Conservation (phyloP, 768 basidiomycete genomes). For the Trametes punicea region DNA sequence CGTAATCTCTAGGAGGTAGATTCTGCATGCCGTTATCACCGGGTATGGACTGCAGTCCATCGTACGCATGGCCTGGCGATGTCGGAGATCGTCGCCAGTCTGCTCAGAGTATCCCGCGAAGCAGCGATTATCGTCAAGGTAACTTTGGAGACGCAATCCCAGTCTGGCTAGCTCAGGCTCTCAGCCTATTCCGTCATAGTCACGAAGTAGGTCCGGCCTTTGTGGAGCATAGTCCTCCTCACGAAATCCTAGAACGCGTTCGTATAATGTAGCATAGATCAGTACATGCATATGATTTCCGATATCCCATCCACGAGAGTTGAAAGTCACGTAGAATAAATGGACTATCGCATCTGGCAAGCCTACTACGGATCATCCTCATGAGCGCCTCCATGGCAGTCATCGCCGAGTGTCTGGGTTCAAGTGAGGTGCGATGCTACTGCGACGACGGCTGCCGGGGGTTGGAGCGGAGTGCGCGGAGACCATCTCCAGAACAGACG, state of each 20-base stretch:
- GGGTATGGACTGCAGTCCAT: conserved; percentile 4
- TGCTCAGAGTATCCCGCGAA: not conserved
- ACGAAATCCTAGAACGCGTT: not conserved
- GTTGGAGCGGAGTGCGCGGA: conserved; percentile 30
- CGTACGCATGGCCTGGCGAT: conserved; percentile 7
- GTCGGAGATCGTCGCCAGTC: conserved; percentile 15
- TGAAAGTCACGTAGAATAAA: conserved; percentile 2
- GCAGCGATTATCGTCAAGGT: conserved; percentile 11
- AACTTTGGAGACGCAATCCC: not conserved
- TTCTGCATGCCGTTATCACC: conserved; percentile 11
- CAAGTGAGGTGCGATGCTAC: conserved; percentile 7
- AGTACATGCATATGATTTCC: not conserved
- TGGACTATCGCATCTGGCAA: not conserved
- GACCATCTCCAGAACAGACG: conserved; percentile 24
- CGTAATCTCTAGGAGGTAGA: not conserved
- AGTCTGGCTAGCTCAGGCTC: not conserved
- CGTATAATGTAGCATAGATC: conserved; percentile 7
- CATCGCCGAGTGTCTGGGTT: not conserved
- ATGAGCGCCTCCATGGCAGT: not conserved
- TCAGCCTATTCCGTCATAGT: conserved; percentile 3
- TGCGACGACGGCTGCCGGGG: conserved; percentile 18
- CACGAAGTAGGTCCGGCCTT: not conserved
- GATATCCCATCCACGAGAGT: conserved; percentile 5
- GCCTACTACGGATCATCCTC: not conserved
- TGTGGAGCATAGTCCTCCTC: not conserved